These are phyloP conservation scores for Ceratocystis ficicola DNA, from an alignment of 2,329 filamentous ascomycete genomes.

Conservation along the genomic window DNA sequence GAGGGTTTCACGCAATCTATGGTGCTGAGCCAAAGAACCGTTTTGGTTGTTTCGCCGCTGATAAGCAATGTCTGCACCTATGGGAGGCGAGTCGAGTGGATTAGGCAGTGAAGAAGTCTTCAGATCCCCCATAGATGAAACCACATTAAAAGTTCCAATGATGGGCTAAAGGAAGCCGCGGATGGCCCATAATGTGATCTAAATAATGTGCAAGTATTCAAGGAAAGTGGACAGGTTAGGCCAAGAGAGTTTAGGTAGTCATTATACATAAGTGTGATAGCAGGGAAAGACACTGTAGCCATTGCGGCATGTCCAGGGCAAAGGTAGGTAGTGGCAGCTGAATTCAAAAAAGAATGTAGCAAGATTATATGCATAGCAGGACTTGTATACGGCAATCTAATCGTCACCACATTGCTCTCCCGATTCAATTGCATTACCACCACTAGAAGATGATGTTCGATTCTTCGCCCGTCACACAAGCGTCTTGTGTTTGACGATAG, in stretches of 20 bases:
- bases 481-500: no score
- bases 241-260: constrained; percentile 66
- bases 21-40: constrained; percentile 42
- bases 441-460: no score
- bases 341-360: neutral
- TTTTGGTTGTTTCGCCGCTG: constrained; percentile 66
- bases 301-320: neutral
- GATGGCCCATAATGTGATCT: constrained; percentile 58
- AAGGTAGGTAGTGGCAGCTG: neutral
- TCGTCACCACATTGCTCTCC: no score
- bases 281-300: neutral
- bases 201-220: constrained; percentile 63
- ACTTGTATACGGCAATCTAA: no score
- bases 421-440: no score
- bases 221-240: constrained; percentile 57
- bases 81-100: constrained; percentile 51
- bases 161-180: constrained; percentile 56
- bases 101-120: constrained; percentile 46
- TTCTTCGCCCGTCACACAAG: no score
- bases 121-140: constrained; percentile 29
- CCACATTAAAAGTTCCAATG: constrained; percentile 29
- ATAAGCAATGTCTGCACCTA: constrained; percentile 63
- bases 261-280: constrained; percentile 36
- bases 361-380: no score
- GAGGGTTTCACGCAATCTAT: constrained; percentile 42